phyloP scores from a whole-genome alignment of 192 early-diverging fungal species.

The Podila epicladia region DNA sequence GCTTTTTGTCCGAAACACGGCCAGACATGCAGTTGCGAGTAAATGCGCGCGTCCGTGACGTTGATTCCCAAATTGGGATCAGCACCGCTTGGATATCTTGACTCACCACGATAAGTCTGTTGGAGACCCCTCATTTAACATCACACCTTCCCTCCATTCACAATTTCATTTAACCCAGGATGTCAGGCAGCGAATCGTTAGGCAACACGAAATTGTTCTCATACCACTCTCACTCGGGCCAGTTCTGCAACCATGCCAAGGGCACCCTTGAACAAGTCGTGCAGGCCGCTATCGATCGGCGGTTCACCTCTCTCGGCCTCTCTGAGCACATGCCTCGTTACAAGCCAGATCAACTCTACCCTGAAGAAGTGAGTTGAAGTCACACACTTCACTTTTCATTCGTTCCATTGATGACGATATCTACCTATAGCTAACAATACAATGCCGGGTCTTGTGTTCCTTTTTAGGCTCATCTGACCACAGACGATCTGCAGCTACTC shows the following conservation, averaged over 20 bases:
- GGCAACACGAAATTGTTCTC: conserved; percentile 60
- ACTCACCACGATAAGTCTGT: neutral
- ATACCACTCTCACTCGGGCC: conserved; percentile 93
- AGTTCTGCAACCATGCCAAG: conserved; percentile 93
- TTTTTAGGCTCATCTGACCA: conserved; percentile 68
- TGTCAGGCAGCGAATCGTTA: neutral
- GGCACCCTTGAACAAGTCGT: conserved; percentile 89
- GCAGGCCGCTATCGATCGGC: conserved; percentile 72
- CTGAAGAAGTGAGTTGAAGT: conserved; percentile 75
- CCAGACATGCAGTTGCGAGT: too few species aligned
- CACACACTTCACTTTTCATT: neutral
- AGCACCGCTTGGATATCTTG: neutral
- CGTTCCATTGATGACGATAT: too few species aligned
- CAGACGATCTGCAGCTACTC: conserved; percentile 64
- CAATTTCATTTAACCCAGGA: neutral
- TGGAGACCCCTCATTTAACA: too few species aligned
- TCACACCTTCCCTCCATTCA: neutral
- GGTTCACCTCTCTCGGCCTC: conserved; percentile 82
- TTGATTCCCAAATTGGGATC: too few species aligned
- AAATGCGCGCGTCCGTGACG: too few species aligned
- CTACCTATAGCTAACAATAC: too few species aligned
- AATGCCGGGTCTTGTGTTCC: too few species aligned
- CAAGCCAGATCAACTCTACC: conserved; percentile 83
- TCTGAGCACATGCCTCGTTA: conserved; percentile 94
- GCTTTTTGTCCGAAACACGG: too few species aligned